A percentile compares a stretch with the other conserved stretches of the same genome.
Conservation (phyloP, 1,139 yeast genomes). For the Candida tropicalis region DNA sequence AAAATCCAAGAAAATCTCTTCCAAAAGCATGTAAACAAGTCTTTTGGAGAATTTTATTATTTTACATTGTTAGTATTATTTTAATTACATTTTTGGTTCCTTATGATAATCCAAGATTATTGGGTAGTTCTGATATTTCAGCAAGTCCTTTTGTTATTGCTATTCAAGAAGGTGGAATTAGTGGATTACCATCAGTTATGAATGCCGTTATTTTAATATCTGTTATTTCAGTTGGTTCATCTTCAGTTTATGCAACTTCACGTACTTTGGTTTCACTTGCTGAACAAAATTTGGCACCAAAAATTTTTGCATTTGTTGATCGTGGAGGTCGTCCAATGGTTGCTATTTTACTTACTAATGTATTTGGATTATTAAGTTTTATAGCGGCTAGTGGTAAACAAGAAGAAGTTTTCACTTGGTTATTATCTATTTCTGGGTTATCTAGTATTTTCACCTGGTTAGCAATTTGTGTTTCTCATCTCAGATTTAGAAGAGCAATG, state of each 20-base stretch:
- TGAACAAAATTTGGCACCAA: slow-evolving; percentile 37
- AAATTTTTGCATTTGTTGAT: slow-evolving; percentile 34
- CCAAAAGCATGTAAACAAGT: slow-evolving; percentile 48
- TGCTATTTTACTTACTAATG: slow-evolving; percentile 31
- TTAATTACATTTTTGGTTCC: slow-evolving; percentile 43
- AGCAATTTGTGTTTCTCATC: slow-evolving; percentile 38
- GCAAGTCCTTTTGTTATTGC: slow-evolving; percentile 53
- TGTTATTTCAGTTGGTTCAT: slow-evolving; percentile 52
- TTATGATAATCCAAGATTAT: slow-evolving; percentile 30
- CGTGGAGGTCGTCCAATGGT: slow-evolving; percentile 36
- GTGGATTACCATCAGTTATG: slow-evolving; percentile 55
- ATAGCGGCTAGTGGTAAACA: slow-evolving; percentile 38
- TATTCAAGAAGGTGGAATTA: slow-evolving; percentile 52
- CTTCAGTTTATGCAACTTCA: slow-evolving; percentile 37
- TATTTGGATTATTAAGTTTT: slow-evolving; percentile 37
- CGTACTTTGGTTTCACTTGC: slow-evolving; percentile 36
- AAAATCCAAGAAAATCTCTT: slow-evolving; percentile 38
- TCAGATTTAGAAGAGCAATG: slow-evolving; percentile 41
- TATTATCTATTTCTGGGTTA: slow-evolving; percentile 41
- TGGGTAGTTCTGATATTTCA: slow-evolving; percentile 31
- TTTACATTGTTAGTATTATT: slow-evolving; percentile 41
- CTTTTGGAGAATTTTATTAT: slow-evolving; percentile 47
- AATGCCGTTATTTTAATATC: slow-evolving; percentile 53
- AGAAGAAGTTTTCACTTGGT: slow-evolving; percentile 38
- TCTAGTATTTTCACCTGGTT: slow-evolving; percentile 46